Conservation (phyloP, 306 rosid genomes). For the Alnus rubra region DNA sequence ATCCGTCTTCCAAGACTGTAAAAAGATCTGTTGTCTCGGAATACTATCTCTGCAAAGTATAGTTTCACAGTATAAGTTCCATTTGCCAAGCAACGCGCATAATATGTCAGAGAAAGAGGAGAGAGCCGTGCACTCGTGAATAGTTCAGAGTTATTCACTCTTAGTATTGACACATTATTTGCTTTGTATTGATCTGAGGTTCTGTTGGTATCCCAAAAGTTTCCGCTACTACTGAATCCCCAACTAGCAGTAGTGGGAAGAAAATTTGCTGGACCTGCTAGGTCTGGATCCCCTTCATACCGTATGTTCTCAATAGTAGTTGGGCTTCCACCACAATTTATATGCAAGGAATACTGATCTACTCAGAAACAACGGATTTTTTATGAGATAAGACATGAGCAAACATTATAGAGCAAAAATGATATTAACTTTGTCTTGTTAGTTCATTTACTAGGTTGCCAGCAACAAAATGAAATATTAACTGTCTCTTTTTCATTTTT, state of each 20-base stretch:
- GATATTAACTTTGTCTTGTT: no score
- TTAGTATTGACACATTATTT: constrained; percentile 25
- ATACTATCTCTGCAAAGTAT: constrained; percentile 57
- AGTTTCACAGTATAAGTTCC: constrained; percentile 58
- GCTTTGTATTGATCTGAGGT: constrained; percentile 28
- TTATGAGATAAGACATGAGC: background rate
- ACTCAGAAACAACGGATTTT: background rate
- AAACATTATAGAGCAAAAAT: background rate
- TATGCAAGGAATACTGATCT: constrained; percentile 30
- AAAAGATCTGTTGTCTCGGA: constrained; percentile 53
- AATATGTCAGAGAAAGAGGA: constrained; percentile 57
- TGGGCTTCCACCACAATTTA: constrained; percentile 66
- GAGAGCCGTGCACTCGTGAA: constrained; percentile 52
- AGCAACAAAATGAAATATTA: background rate
- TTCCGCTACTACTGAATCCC: constrained; percentile 66
- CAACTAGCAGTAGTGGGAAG: constrained; percentile 26
- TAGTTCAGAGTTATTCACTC: constrained; percentile 38
- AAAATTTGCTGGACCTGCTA: constrained; percentile 51
- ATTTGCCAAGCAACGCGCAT: constrained; percentile 62
- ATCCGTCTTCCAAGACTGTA: constrained; percentile 55
- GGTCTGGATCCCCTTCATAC: constrained; percentile 47
- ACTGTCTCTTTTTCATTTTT: background rate
- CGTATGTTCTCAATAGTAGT: constrained; percentile 36
- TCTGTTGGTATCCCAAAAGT: constrained; percentile 40
- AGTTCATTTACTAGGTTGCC: no score